Evolutionary conservation across 1,139 yeast species (phyloP), one percentile per base, ranked within the genome.

Genomic region (Pneumocystis sp.): DNA sequence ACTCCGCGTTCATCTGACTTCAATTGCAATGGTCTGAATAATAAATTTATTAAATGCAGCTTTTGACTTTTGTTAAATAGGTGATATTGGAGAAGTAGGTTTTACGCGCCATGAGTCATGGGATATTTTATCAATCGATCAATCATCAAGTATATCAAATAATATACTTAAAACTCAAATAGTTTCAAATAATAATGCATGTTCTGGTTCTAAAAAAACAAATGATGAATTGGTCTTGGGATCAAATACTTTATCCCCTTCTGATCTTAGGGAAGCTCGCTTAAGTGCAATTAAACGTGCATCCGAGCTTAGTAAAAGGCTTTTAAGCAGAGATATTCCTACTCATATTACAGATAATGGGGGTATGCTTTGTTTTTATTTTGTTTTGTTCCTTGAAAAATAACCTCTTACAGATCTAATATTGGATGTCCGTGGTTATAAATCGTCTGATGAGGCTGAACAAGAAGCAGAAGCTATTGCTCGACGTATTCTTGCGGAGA

Each of bases 361-460:
- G 15, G 61, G 61, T 59, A 31, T 59, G n/a, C 7, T 7, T 29
- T 31, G 10, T 39, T 59, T 31, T 59, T 10, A 2, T 59, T 39
- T 12, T 19, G 1, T 59, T 59, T 12, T 1, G 1, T 59, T 39
- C n/a, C 6, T 3, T 12, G 31, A 39, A 39, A 12, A 59, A 25
- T 59, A 5, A 31, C n/a, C 1, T 10, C 2, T 10, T 59, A 25
- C 3, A 29, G 96, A 91, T 73, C 81, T 95, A 72, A 83, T 91
- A 62, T 78, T 95, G 63, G 99, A 95, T 76, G 89, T 93, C 86
- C 96, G 90, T 71, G 99, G 99, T 35, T 95, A 95, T 76, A 93
- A 91, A 76, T 88, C 96, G 44, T 89, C 86, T 70, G 85, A 87
- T 50, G 83, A 85, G 69, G 89, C 86, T 72, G 76, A 76, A 61